Conservation (phyloP, 768 basidiomycete species). For the Gyrodon lividus region DNA sequence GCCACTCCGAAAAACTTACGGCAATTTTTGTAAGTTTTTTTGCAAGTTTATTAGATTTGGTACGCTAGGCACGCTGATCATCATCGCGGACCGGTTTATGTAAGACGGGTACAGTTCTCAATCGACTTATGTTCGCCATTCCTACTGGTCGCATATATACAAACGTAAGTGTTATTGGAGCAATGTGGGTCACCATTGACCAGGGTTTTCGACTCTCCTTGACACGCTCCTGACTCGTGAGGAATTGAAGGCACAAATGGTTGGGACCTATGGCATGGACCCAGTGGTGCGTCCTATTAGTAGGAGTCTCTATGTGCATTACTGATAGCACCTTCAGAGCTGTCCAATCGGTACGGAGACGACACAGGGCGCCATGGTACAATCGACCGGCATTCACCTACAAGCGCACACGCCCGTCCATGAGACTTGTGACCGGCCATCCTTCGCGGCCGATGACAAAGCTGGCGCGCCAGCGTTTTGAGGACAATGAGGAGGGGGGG, state of each 20-base stretch:
- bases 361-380: not conserved
- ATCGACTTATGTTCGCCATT: conserved; percentile 45
- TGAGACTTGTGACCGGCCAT: not conserved
- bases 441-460: conserved; percentile 4
- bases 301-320: not conserved
- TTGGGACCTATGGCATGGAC: conserved; percentile 4
- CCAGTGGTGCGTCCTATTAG: not conserved
- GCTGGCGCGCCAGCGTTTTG: not conserved
- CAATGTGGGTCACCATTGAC: no score
- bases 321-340: not conserved
- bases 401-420: conserved; percentile 1
- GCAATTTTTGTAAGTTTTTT: no score
- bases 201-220: conserved; percentile 36
- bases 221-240: conserved; percentile 44
- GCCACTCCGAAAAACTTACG: no score
- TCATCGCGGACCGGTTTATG: conserved; percentile 49
- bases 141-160: conserved; percentile 45
- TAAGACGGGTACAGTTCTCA: conserved; percentile 51
- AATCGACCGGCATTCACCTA: not conserved
- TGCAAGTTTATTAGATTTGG: no score
- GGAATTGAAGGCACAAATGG: conserved; percentile 30
- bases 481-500: no score
- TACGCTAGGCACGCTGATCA: conserved; percentile 19
- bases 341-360: not conserved
- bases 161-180: conserved; percentile 35